Evolutionary conservation across 345 rosid genomes (phyloP), one percentile per base, ranked within the genome.

Genomic region (Xanthoceras sorbifolium): DNA sequence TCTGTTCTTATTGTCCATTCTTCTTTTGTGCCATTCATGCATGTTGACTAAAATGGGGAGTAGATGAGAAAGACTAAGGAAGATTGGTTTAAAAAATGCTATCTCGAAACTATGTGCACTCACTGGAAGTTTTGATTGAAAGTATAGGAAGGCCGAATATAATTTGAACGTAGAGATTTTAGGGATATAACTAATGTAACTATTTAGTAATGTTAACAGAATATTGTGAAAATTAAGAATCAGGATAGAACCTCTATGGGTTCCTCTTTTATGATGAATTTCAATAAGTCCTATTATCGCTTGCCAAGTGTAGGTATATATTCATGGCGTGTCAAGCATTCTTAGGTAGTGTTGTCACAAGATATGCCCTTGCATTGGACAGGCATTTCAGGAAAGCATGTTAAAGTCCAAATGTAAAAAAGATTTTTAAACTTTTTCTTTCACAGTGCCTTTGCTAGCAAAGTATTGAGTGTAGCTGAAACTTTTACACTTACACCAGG

Each of bases 1-100:
- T 66, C 64, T 64, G 62, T 38, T 9, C 69, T 23, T 66, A 32
- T 28, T 71, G 22, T 66, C 60, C 29, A n/a, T 65, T 48, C 61
- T 57, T 46, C 18, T 61, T 15, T 54, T 76, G 9, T 32, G 3
- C 29, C 59, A 36, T 74, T 44, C 40, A 44, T 46, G 31, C 31
- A 2, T 63, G 61, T 42, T 23, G 28, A 9, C 23, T 36, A n/a
- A 9, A 57, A 57, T 9, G 12, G 12, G 20, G 62, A 9, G 62
- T 57, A 22, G 28, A 57, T n/a, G 62, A 4, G 22, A 57, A 57
- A 22, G 12, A 28, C 8, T 73, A 20, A 22, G n/a, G 61, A 34
- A 48, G 69, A 23, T 9, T 3, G 44, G 9, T 8, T n/a, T 18
- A 10, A 46, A 64, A 74, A 67, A 55, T 74, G 25, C 63, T 64